Percentiles rank a stretch among this genome's conserved stretches.
phyloP scores from a whole-genome alignment of 768 basidiomycete genomes.

The Hemileccinum rubropunctum region DNA sequence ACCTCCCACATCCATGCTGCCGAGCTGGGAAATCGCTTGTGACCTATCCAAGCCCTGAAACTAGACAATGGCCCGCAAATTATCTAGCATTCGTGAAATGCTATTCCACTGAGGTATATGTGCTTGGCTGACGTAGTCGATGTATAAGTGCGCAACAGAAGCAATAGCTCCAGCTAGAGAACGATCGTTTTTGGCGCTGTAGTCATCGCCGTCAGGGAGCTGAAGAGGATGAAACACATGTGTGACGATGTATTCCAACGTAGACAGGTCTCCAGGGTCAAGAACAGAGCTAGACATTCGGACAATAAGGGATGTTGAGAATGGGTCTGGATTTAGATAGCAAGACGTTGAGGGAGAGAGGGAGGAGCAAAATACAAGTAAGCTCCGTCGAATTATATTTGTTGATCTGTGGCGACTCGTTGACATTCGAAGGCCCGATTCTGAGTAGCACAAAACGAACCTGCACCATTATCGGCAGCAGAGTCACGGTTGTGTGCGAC shows the following conservation, averaged over 20 bases:
- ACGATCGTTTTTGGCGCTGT: conserved; percentile 20
- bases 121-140: not conserved
- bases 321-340: no score
- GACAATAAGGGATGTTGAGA: no score
- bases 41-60: conserved; percentile 5
- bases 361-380: no score
- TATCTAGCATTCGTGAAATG: conserved; percentile 31
- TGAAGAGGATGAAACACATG: conserved; percentile 45
- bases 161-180: conserved; percentile 24
- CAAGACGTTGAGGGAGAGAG: no score
- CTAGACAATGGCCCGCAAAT: conserved; percentile 16
- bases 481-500: no score
- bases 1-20: conserved; percentile 20
- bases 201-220: conserved; percentile 39
- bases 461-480: no score
- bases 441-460: no score
- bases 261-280: not conserved
- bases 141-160: conserved; percentile 20
- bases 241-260: conserved; percentile 33
- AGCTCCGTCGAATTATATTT: no score
- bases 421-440: no score
- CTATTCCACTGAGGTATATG: conserved; percentile 27
- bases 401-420: no score
- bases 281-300: no score
- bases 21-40: conserved; percentile 11